Conservation (phyloP, 202 grass and related monocot genomes). For the Panicum hallii region DNA sequence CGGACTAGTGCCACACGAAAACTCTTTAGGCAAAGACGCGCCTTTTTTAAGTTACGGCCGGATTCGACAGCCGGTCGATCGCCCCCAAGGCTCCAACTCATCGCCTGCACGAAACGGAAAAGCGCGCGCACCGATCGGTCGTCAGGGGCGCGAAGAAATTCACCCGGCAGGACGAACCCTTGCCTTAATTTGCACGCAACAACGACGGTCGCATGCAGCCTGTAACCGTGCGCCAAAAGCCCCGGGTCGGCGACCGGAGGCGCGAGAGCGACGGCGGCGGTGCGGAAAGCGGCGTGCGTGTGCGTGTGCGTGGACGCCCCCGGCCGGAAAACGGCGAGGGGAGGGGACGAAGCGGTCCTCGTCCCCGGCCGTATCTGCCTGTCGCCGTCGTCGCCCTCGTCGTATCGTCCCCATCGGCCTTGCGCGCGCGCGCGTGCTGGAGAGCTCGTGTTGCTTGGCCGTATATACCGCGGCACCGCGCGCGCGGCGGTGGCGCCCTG, state of each 20-base stretch:
- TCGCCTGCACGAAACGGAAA: not conserved
- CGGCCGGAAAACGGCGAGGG: not conserved
- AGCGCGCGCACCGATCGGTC: not conserved
- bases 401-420: not conserved
- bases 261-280: constrained; percentile 13
- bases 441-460: not conserved
- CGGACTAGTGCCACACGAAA: constrained; percentile 42
- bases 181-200: constrained; percentile 41
- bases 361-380: not conserved
- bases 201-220: constrained; percentile 22
- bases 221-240: not conserved
- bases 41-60: constrained; percentile 52
- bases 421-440: not conserved
- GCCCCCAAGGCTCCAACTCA: constrained; percentile 8
- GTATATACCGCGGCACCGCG: no score
- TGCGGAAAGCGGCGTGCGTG: constrained; percentile 34
- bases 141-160: not conserved
- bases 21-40: constrained; percentile 5
- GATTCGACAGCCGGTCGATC: constrained; percentile 5
- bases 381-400: constrained; percentile 22
- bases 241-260: not conserved
- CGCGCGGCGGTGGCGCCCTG: constrained; percentile 28
- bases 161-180: not conserved
- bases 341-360: not conserved
- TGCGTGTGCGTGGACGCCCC: not conserved